Percentiles rank a stretch among this genome's conserved stretches.
phyloP scores from a whole-genome alignment of 805 yeast genomes.

The Candida maltosa region DNA sequence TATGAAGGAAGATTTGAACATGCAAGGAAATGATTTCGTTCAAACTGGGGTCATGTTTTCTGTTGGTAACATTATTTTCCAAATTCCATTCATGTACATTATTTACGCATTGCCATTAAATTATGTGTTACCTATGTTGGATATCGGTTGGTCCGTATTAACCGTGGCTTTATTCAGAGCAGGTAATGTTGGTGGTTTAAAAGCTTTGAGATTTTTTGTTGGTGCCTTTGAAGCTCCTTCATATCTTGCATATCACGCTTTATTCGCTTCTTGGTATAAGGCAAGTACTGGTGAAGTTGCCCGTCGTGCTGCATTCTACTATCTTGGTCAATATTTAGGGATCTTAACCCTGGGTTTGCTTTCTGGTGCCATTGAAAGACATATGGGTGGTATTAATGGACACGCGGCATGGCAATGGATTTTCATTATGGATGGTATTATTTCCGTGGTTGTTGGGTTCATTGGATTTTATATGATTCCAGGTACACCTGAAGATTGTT shows the following conservation, averaged over 20 bases:
- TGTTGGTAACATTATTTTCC: constrained; percentile 58
- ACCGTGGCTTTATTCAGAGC: constrained; percentile 56
- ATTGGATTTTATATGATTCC: constrained; percentile 56
- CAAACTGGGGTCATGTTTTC: constrained; percentile 56
- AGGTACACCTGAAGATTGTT: constrained; percentile 56
- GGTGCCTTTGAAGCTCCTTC: constrained; percentile 71
- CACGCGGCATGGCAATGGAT: constrained; percentile 72
- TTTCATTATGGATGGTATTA: constrained; percentile 61
- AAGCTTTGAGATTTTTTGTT: constrained; percentile 62
- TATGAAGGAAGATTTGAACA: constrained; percentile 51
- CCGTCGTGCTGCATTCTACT: constrained; percentile 61
- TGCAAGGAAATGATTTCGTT: constrained; percentile 62
- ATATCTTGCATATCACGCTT: constrained; percentile 33
- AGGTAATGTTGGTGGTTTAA: constrained; percentile 46
- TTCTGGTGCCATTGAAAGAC: constrained; percentile 50
- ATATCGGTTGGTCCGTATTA: constrained; percentile 65
- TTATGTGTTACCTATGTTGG: constrained; percentile 51
- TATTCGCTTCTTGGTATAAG: constrained; percentile 45
- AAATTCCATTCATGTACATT: constrained; percentile 58
- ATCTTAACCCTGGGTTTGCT: constrained; percentile 59
- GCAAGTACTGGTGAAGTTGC: constrained; percentile 45
- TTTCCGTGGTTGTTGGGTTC: constrained; percentile 56
- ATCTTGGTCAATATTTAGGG: constrained; percentile 63
- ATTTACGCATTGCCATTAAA: constrained; percentile 56
- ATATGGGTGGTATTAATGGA: constrained; percentile 49